Base-by-base conservation (phyloP, 441 rosid genomes). In the Gossypium aridum region DNA sequence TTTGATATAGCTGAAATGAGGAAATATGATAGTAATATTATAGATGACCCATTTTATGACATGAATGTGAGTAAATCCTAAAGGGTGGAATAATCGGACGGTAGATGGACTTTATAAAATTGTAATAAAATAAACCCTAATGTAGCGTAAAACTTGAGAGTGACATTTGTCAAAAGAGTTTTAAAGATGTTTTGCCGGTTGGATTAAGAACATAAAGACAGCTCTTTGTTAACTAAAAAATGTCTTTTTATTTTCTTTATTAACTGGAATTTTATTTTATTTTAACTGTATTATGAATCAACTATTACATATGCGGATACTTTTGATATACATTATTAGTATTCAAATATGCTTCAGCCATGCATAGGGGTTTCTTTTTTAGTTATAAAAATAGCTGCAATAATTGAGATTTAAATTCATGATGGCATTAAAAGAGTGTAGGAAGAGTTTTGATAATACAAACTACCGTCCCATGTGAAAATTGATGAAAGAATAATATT, bases 71-170 rank as follows among this genome's bases (percentile, higher is more conserved):
- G 14, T 66, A 28, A 56, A 53, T 22, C 34, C 7, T 59, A 74
- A 75, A 64, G 12, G 53, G 73, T 72, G 7, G 45, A 65, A 3
- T 2, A 28, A 80, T 83, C 77, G 0, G 59, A 78, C 76, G 79
- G 79, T 2, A 13, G 25, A 13, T 69, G 25, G 47, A 2, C 8
- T 56, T 22, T 34, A 2, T 47, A 6, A 2, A 4, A 2, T 61
- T 61, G 64, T 7, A 31, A 62, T 53, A 56, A 12, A 63, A 66
- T 61, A 66, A 22, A 47, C 4, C 0, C 17, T 61, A 23, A 0
- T 7, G 10, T 63, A 25, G 2, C 16, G 2, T 57, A 19, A 25
- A 22, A 8, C 23, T 17, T 25, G 5, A 55, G 34, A 6, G 5
- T 1, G 62, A 54, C 70, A 73, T 45, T 70, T 78, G 74, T 80